phyloP scores from a whole-genome alignment of 345 rosid genomes.

The Turritis glabra region DNA sequence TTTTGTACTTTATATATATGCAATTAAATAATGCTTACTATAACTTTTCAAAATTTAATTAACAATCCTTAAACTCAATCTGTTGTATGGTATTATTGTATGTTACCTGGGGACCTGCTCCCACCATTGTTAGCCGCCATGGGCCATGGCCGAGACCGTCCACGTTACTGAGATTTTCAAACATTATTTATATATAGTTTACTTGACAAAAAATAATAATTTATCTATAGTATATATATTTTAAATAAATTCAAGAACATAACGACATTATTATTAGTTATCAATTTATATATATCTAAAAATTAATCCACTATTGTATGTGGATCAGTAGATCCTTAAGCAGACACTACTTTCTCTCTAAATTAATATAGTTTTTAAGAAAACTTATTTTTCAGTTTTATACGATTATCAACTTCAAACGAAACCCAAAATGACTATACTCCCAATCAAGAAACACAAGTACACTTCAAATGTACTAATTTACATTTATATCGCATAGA shows the following conservation, averaged over 20 bases:
- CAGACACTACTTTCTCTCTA: not conserved
- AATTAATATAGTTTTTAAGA: not conserved
- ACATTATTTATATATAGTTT: conserved; percentile 8
- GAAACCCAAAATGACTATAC: not conserved
- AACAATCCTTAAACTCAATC: not conserved
- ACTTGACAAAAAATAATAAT: not conserved
- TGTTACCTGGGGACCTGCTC: conserved; percentile 20
- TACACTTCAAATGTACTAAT: not conserved
- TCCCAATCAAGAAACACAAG: not conserved
- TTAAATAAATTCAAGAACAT: conserved; percentile 9
- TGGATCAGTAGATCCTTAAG: not conserved
- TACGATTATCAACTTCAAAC: not conserved
- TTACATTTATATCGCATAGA: not conserved
- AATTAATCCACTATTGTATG: not conserved
- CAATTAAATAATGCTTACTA: conserved; percentile 3
- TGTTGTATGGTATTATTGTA: conserved; percentile 18
- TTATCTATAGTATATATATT: not conserved
- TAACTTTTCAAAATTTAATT: not conserved
- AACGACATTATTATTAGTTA: conserved; percentile 26
- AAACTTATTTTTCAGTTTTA: not conserved
- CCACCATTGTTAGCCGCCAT: conserved; percentile 34
- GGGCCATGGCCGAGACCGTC: conserved; percentile 25
- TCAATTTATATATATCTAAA: not conserved
- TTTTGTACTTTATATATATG: conserved; percentile 18
- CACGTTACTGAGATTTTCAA: conserved; percentile 19